A percentile compares a stretch with the other conserved stretches of the same genome.
phyloP scores from a whole-genome alignment of 1,284 basidiomycete species.

The Pseudozyma thailandica region DNA sequence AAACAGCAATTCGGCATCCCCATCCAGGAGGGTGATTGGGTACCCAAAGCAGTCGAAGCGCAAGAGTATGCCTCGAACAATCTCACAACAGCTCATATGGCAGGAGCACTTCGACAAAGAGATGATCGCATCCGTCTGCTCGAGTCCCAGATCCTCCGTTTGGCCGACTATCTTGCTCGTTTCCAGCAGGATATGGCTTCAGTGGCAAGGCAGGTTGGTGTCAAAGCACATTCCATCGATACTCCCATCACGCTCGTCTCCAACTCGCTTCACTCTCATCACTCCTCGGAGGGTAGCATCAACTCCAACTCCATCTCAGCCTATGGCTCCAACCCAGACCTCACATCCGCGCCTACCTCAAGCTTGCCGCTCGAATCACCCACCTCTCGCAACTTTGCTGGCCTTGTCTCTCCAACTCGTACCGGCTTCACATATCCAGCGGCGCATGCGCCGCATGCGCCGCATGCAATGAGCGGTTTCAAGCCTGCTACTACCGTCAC shows the following conservation, averaged over 20 bases:
- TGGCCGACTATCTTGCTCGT: slow-evolving; percentile 56
- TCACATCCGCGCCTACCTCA: slow-evolving; percentile 27
- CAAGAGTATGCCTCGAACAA: slow-evolving; percentile 29
- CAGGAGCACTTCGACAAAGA: slow-evolving; percentile 35
- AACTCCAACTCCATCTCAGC: slow-evolving; percentile 21
- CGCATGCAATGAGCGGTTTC: slow-evolving; percentile 44
- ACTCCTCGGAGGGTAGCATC: slow-evolving; percentile 28
- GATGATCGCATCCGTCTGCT: slow-evolving; percentile 64
- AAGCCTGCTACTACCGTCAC: slow-evolving; percentile 37
- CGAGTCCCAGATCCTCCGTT: slow-evolving; percentile 59
- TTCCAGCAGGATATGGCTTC: slow-evolving; percentile 58
- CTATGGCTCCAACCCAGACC: slow-evolving; percentile 30
- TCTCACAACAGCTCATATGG: slow-evolving; percentile 33
- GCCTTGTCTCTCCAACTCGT: slow-evolving; percentile 44
- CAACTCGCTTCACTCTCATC: slow-evolving; percentile 37
- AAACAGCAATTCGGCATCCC: slow-evolving; percentile 61
- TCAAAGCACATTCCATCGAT: slow-evolving; percentile 48
- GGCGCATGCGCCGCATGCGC: no score
- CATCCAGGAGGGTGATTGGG: slow-evolving; percentile 64
- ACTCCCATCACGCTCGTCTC: slow-evolving; percentile 44
- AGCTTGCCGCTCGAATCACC: slow-evolving; percentile 44
- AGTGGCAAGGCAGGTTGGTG: slow-evolving; percentile 46
- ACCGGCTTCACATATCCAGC: slow-evolving; percentile 37
- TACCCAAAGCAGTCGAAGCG: slow-evolving; percentile 45
- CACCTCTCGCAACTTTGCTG: slow-evolving; percentile 34